A percentile compares a stretch with the other conserved stretches of the same genome.
These are phyloP conservation scores for Elsinoe perseae DNA, from an alignment of 2,329 filamentous ascomycete genomes.

Conservation along the genomic window DNA sequence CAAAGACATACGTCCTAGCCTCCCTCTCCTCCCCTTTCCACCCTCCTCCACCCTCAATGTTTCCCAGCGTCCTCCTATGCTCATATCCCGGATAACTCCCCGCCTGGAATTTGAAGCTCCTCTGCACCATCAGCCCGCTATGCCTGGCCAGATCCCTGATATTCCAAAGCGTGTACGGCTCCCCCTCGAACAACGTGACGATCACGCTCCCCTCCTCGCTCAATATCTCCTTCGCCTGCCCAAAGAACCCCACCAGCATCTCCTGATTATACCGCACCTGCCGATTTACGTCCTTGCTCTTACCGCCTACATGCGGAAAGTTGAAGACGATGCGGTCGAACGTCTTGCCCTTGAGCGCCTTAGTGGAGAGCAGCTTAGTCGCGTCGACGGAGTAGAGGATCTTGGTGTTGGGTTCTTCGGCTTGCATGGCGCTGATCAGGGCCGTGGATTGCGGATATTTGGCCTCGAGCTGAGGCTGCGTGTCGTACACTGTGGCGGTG, in stretches of 20 bases:
- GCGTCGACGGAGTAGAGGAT: constrained; percentile 61
- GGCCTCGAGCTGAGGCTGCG: constrained; percentile 48
- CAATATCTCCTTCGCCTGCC: constrained; percentile 45
- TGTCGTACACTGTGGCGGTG: constrained; percentile 63
- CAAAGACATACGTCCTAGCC: constrained; percentile 42
- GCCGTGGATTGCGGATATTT: constrained; percentile 61
- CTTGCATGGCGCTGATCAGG: constrained; percentile 50
- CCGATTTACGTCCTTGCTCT: constrained; percentile 85
- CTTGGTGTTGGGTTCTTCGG: constrained; percentile 31
- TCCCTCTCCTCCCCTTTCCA: constrained; percentile 44
- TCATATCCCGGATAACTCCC: constrained; percentile 63
- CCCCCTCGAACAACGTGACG: constrained; percentile 84
- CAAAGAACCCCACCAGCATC: constrained; percentile 63
- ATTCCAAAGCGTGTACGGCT: constrained; percentile 96
- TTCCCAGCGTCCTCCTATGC: constrained; percentile 66
- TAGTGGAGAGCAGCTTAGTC: constrained; percentile 47
- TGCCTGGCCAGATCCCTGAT: constrained; percentile 78
- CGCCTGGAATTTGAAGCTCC: constrained; percentile 62
- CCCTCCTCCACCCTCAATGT: constrained; percentile 36
- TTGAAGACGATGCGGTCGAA: constrained; percentile 87
- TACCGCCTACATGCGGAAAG: constrained; percentile 91
- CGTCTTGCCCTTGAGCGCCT: constrained; percentile 37
- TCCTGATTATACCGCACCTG: constrained; percentile 90
- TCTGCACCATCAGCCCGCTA: constrained; percentile 59
- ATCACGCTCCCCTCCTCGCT: constrained; percentile 55